Percentiles rank a stretch among this genome's conserved stretches.
phyloP scores from a whole-genome alignment of 306 rosid species.

The Urtica urens region DNA sequence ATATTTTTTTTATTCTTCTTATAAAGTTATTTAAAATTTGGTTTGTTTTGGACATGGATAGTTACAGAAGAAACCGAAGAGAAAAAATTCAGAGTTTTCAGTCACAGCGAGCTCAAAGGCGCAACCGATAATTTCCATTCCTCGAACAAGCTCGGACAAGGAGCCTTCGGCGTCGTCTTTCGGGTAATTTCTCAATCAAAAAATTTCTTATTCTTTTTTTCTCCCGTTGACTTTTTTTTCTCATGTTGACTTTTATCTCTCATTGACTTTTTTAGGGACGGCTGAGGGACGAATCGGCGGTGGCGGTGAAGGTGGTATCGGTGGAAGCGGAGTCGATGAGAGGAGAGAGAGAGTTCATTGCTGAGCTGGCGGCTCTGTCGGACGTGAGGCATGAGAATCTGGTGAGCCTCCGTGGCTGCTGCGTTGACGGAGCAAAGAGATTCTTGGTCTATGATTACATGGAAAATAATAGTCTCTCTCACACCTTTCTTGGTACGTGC shows the following conservation, averaged over 20 bases:
- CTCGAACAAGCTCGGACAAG: conserved; percentile 61
- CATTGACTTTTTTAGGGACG: conserved; percentile 49
- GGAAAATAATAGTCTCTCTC: conserved; percentile 73
- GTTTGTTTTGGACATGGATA: conserved; percentile 4
- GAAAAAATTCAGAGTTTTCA: conserved; percentile 50
- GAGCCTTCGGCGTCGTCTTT: conserved; percentile 75
- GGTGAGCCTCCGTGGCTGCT: conserved; percentile 61
- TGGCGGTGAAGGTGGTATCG: conserved; percentile 72
- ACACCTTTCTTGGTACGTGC: conserved; percentile 59
- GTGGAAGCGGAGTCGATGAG: conserved; percentile 68
- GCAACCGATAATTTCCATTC: conserved; percentile 47
- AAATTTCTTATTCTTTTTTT: not conserved
- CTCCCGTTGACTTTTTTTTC: not conserved
- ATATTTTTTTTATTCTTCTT: not conserved
- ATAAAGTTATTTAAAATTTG: conserved; percentile 3
- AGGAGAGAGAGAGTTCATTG: conserved; percentile 77
- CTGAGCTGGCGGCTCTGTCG: conserved; percentile 69
- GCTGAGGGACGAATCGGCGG: conserved; percentile 47
- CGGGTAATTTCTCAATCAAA: too few species aligned
- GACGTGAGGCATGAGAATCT: conserved; percentile 66
- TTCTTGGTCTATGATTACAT: conserved; percentile 78
- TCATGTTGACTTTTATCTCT: not conserved
- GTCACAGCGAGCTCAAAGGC: conserved; percentile 47
- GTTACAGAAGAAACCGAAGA: conserved; percentile 28
- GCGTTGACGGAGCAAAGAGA: conserved; percentile 67